Evolutionary conservation across 805 yeast genomes (phyloP).

Genomic region (Kluyveromyces aestuarii): DNA sequence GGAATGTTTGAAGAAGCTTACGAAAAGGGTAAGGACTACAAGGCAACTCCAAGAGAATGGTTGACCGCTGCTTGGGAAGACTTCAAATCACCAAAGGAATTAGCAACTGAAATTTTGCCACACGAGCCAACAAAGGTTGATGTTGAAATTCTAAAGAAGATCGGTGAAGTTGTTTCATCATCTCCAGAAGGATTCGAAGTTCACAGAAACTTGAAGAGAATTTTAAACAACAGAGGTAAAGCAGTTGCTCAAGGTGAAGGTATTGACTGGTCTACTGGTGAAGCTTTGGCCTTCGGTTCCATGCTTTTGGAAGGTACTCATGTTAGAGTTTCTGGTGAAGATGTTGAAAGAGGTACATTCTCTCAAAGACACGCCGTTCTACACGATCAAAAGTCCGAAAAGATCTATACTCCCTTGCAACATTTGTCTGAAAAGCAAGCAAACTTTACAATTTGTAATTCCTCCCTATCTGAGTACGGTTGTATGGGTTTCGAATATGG

Average conservation of each 20-base stretch:
- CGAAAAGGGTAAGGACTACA: constrained; percentile 77
- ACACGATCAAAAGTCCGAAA: constrained; percentile 89
- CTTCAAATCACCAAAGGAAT: constrained; percentile 93
- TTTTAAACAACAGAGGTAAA: constrained; percentile 79
- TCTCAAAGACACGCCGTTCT: constrained; percentile 98
- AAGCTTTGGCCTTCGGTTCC: constrained; percentile 95
- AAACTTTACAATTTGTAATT: constrained; percentile 81
- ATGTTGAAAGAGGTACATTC: constrained; percentile 99
- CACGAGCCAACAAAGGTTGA: constrained; percentile 92
- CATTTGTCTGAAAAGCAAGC: constrained; percentile 74
- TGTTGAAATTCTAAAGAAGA: constrained; percentile 57
- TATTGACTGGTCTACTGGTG: constrained; percentile 99
- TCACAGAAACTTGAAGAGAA: constrained; percentile 94
- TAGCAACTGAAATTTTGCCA: constrained; percentile 91
- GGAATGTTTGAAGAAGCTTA: constrained; percentile 83
- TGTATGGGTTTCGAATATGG: constrained; percentile 99
- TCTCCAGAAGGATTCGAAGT: constrained; percentile 84
- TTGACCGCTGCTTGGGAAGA: constrained; percentile 98
- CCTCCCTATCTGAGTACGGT: constrained; percentile 97
- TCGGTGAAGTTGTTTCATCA: constrained; percentile 71
- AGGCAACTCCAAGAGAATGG: constrained; percentile 94
- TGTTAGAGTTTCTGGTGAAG: constrained; percentile 97
- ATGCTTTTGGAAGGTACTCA: constrained; percentile 88
- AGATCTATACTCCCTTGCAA: constrained; percentile 76
- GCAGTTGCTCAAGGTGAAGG: constrained; percentile 82